Conservation (phyloP, 75 land plant species). For the Pseudotsuga menziesii region DNA sequence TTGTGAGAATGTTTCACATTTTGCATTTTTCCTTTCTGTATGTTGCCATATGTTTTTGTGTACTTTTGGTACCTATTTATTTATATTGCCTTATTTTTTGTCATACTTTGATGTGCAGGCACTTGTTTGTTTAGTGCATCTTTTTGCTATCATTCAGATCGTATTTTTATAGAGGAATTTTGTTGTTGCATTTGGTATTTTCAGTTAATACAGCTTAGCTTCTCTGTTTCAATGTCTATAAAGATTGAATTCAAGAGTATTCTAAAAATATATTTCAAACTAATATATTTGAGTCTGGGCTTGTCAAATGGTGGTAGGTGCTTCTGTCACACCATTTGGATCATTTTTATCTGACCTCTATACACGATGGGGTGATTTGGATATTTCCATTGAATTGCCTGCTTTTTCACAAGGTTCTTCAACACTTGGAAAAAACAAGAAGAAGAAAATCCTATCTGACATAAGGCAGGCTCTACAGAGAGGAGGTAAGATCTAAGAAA, state of each 20-base stretch:
- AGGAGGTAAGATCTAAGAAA: conserved; percentile 29
- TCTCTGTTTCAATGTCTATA: not conserved
- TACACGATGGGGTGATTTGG: conserved; percentile 79
- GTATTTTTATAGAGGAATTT: not conserved
- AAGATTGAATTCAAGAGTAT: not conserved
- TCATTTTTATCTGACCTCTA: conserved; percentile 84
- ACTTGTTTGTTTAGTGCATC: too few relatives aligned
- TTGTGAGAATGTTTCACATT: not conserved
- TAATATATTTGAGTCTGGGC: not conserved
- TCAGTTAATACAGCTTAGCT: not conserved
- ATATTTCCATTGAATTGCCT: conserved; percentile 59
- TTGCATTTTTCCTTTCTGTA: too few relatives aligned
- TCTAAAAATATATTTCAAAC: not conserved
- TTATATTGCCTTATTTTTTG: too few relatives aligned
- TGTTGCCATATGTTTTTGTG: too few relatives aligned
- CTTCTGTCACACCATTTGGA: conserved; percentile 77
- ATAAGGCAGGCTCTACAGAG: conserved; percentile 31
- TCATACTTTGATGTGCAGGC: too few relatives aligned
- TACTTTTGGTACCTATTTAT: too few relatives aligned
- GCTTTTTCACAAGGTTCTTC: conserved; percentile 15
- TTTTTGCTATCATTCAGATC: too few relatives aligned
- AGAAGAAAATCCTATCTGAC: conserved; percentile 40
- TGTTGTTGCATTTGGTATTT: not conserved
- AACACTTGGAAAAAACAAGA: conserved; percentile 37
- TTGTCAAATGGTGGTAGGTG: conserved; percentile 38